Evolutionary conservation across 1,139 yeast species (phyloP).

Genomic region (Suzukiozyma palmioleophila): DNA sequence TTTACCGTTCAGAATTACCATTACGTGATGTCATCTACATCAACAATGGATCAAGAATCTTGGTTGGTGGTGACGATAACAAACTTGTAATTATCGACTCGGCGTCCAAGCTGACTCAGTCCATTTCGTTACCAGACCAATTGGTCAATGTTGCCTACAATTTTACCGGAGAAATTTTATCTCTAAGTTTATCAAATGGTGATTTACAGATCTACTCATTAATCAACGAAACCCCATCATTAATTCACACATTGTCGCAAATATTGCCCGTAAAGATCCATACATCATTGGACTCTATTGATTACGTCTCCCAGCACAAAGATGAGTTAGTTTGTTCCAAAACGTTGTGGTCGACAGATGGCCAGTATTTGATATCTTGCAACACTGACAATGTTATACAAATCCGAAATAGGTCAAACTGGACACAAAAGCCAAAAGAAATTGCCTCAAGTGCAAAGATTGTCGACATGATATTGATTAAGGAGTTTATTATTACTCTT

Average conservation of each 20-base stretch:
- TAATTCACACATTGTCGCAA: conserved; percentile 38
- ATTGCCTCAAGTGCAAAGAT: conserved; percentile 9
- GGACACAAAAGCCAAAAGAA: conserved; percentile 13
- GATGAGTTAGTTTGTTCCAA: conserved; percentile 35
- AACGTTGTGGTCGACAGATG: conserved; percentile 41
- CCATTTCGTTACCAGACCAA: conserved; percentile 47
- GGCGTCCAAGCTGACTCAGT: conserved; percentile 24
- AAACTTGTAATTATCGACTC: conserved; percentile 54
- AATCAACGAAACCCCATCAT: conserved; percentile 35
- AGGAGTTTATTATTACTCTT: conserved; percentile 17
- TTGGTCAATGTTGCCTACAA: conserved; percentile 61
- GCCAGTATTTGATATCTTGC: conserved; percentile 52
- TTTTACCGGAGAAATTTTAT: conserved; percentile 52
- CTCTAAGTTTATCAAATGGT: conserved; percentile 57
- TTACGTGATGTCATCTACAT: conserved; percentile 62
- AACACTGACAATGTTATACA: conserved; percentile 25
- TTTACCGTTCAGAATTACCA: conserved; percentile 53
- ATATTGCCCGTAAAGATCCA: conserved; percentile 32
- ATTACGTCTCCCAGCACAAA: conserved; percentile 31
- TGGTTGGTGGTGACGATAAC: conserved; percentile 76
- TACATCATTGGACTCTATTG: conserved; percentile 35
- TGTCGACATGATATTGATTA: conserved; percentile 11
- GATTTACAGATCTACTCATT: conserved; percentile 61
- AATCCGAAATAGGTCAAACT: conserved; percentile 33
- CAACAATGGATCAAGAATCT: conserved; percentile 64